Conservation (phyloP, 2,329 filamentous ascomycete species). For the Cladosporium austrohemisphaericum region DNA sequence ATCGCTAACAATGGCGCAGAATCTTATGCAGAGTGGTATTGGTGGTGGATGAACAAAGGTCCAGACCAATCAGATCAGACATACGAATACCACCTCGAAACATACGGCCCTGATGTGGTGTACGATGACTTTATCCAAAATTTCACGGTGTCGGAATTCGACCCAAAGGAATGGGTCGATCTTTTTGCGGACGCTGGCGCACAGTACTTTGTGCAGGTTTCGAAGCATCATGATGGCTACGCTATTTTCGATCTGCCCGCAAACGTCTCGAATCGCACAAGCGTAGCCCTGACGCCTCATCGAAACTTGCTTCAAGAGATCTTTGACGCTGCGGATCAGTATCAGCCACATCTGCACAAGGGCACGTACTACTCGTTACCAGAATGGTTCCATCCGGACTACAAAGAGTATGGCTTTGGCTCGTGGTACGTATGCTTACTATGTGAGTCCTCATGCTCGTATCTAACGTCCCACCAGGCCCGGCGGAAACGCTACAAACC, state of each 20-base stretch:
- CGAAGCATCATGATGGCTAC: constrained; percentile 49
- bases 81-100: constrained; percentile 50
- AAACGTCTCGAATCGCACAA: constrained; percentile 40
- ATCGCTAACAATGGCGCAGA: constrained; percentile 16
- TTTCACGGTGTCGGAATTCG: constrained; percentile 50
- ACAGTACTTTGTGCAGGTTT: constrained; percentile 44
- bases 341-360: constrained; percentile 43
- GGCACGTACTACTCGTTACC: constrained; percentile 46
- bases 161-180: constrained; percentile 54
- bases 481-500: constrained; percentile 43
- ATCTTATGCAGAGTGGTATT: constrained; percentile 37
- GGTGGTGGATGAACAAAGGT: constrained; percentile 49
- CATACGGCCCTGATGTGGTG: constrained; percentile 49
- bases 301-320: constrained; percentile 42
- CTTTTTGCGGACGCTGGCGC: constrained; percentile 52
- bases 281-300: constrained; percentile 39
- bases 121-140: constrained; percentile 56
- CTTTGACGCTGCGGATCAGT: constrained; percentile 41
- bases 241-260: constrained; percentile 43
- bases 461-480: constrained; percentile 24
- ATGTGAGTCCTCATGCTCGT: not conserved
- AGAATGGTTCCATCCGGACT: constrained; percentile 48
- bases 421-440: constrained; percentile 22
- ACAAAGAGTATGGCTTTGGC: constrained; percentile 39
- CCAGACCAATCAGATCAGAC: constrained; percentile 41